Evolutionary conservation across 2,329 filamentous ascomycete species (phyloP).

Genomic region (Xylariaceae sp.): DNA sequence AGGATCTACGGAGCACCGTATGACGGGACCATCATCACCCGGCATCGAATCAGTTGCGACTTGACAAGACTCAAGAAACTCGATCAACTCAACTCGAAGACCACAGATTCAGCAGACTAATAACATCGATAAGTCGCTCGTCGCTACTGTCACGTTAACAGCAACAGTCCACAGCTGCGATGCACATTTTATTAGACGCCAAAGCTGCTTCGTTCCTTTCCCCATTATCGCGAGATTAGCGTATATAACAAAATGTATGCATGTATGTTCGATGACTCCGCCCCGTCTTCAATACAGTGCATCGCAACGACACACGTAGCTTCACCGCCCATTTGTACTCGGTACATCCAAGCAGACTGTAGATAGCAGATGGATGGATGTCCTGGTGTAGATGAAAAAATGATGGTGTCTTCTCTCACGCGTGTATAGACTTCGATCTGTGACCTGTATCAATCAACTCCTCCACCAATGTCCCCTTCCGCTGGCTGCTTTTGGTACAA

Average conservation of each 20-base stretch:
- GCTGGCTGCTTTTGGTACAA: slow-evolving; percentile 26
- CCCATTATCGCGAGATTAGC: slow-evolving; percentile 8
- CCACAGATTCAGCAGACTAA: too few species aligned
- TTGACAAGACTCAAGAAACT: too few species aligned
- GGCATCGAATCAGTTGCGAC: too few species aligned
- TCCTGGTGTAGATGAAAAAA: slow-evolving; percentile 14
- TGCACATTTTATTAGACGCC: neutral
- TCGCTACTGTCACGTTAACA: neutral
- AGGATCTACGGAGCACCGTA: too few species aligned
- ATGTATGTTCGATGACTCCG: neutral
- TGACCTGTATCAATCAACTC: slow-evolving; percentile 10
- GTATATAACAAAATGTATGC: slow-evolving; percentile 4
- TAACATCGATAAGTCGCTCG: too few species aligned
- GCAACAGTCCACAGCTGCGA: neutral
- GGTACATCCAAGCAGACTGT: neutral
- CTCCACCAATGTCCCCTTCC: slow-evolving; percentile 17
- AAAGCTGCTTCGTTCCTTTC: neutral
- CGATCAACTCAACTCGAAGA: too few species aligned
- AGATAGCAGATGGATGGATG: slow-evolving; percentile 5
- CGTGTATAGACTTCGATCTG: slow-evolving; percentile 24
- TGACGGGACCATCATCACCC: too few species aligned
- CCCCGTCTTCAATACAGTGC: neutral
- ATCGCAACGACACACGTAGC: neutral
- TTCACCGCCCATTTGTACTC: neutral
- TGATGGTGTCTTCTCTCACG: slow-evolving; percentile 15